phyloP scores from a whole-genome alignment of 257 asterid species.

The Ilex asprella region DNA sequence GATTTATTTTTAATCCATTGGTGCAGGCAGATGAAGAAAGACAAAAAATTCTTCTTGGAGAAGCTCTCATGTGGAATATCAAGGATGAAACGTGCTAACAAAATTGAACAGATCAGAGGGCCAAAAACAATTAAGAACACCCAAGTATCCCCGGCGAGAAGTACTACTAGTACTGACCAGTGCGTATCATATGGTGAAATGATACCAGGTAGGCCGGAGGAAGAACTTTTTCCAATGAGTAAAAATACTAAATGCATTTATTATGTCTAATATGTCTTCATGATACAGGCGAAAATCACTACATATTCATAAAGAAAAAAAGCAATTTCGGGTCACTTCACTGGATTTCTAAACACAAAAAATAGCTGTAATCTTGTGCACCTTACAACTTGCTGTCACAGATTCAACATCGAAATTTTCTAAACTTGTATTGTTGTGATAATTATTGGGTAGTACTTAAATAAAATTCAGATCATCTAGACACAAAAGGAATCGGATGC shows the following conservation, averaged over 20 bases:
- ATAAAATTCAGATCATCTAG: no score
- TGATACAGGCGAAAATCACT: background rate
- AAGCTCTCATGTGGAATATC: conserved; percentile 58
- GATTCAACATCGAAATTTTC: no score
- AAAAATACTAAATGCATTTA: conserved; percentile 1
- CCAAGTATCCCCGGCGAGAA: conserved; percentile 1
- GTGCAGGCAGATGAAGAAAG: conserved; percentile 69
- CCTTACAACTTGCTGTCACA: no score
- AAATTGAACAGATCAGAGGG: conserved; percentile 37
- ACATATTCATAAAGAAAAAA: background rate
- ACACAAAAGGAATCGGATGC: no score
- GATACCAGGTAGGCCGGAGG: conserved; percentile 58
- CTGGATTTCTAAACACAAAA: no score
- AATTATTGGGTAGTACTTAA: no score
- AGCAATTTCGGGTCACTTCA: no score
- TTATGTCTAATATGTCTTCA: background rate
- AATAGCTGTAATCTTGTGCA: no score
- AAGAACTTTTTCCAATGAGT: conserved; percentile 34
- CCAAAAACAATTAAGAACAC: conserved; percentile 11
- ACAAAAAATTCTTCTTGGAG: conserved; percentile 50
- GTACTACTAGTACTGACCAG: conserved; percentile 6
- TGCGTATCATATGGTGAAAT: conserved; percentile 52
- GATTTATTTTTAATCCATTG: background rate
- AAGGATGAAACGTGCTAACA: conserved; percentile 38
- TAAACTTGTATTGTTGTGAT: no score